These are phyloP conservation scores for Schizophyllum amplum DNA, from an alignment of 1,284 basidiomycete genomes.

Conservation along the genomic window DNA sequence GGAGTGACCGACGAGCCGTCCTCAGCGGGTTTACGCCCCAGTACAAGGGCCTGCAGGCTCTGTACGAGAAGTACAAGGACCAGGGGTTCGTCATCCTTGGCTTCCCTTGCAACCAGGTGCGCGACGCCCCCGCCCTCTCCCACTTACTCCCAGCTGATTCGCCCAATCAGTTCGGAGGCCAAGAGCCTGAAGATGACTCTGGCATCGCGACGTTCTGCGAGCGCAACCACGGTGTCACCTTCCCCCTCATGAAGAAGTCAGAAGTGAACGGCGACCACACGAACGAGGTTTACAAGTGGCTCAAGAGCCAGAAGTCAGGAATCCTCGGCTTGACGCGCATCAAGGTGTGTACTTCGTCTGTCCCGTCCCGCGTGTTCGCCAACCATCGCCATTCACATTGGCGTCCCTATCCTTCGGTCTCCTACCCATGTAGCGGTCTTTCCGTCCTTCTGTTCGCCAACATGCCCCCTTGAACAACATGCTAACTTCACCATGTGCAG, in stretches of 20 bases:
- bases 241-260: constrained; percentile 84
- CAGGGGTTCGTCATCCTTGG: constrained; percentile 74
- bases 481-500: constrained; percentile 24
- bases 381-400: neutral
- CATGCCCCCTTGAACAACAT: too few relatives aligned
- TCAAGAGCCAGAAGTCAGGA: constrained; percentile 75
- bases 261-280: constrained; percentile 81
- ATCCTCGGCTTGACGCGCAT: constrained; percentile 68
- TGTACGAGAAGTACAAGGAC: constrained; percentile 82
- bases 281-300: constrained; percentile 80
- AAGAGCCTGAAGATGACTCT: constrained; percentile 70
- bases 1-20: neutral
- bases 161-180: constrained; percentile 52
- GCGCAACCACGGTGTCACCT: constrained; percentile 75
- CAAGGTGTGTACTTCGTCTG: constrained; percentile 68
- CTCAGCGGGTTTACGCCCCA: constrained; percentile 81
- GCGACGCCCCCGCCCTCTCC: constrained; percentile 9
- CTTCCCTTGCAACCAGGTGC: constrained; percentile 88
- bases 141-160: constrained; percentile 1
- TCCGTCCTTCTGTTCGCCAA: too few relatives aligned
- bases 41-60: constrained; percentile 77
- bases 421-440: too few relatives aligned
- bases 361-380: neutral
- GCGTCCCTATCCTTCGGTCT: neutral
- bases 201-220: constrained; percentile 62